Evolutionary conservation across 768 basidiomycete genomes (phyloP).

Genomic region (Russula sp.): DNA sequence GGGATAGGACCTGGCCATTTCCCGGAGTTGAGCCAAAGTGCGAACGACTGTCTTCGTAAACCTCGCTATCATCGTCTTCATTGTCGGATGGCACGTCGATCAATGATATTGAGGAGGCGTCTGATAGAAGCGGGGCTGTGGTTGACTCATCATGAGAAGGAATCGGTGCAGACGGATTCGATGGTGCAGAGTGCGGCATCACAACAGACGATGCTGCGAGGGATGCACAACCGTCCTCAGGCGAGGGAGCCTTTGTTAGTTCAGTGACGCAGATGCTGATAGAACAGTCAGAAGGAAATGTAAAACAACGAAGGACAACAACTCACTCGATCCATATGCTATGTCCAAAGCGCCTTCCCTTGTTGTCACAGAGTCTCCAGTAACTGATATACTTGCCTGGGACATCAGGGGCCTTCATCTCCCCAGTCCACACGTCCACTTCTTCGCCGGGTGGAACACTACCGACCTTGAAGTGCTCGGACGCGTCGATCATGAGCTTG

Average conservation of each 20-base stretch:
- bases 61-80: constrained; percentile 44
- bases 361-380: constrained; percentile 60
- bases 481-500: constrained; percentile 37
- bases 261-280: constrained; percentile 63
- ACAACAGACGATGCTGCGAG: constrained; percentile 64
- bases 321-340: constrained; percentile 77
- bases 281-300: background rate
- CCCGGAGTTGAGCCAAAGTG: constrained; percentile 29
- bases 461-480: constrained; percentile 43
- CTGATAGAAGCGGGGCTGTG: constrained; percentile 26
- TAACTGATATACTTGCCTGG: constrained; percentile 70
- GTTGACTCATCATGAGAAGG: constrained; percentile 20
- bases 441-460: constrained; percentile 47
- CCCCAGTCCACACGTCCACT: constrained; percentile 61
- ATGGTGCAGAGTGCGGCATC: constrained; percentile 42
- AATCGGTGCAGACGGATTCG: constrained; percentile 6
- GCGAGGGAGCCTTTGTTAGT: constrained; percentile 26
- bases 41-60: constrained; percentile 53
- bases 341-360: constrained; percentile 57
- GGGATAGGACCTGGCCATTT: constrained; percentile 10
- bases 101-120: constrained; percentile 46
- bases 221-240: constrained; percentile 38
- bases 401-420: constrained; percentile 74
- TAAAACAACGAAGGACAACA: background rate
- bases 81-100: constrained; percentile 49